A percentile compares a stretch with the other conserved stretches of the same genome.
Evolutionary conservation across 1,139 yeast genomes (phyloP).

Genomic region (Taphrina wiesneri): DNA sequence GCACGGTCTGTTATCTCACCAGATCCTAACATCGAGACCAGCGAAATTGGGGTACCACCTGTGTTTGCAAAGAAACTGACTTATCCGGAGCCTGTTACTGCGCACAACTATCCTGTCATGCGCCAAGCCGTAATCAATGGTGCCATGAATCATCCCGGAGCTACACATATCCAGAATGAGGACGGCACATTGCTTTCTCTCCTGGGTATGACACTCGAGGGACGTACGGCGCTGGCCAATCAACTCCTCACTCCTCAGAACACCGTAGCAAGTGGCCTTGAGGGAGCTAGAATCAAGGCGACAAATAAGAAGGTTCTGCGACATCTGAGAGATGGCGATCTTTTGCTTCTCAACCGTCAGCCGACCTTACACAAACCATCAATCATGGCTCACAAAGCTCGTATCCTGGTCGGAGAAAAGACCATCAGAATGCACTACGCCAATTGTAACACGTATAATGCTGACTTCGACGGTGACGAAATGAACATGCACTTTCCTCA

Average conservation of each 20-base stretch:
- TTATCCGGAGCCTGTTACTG: slow-evolving; percentile 98
- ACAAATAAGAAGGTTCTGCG: slow-evolving; percentile 89
- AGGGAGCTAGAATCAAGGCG: slow-evolving; percentile 49
- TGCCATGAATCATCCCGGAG: slow-evolving; percentile 99
- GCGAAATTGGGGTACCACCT: slow-evolving; percentile 98
- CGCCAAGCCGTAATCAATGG: slow-evolving; percentile 96
- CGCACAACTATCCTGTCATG: slow-evolving; percentile 83
- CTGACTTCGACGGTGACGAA: slow-evolving; percentile 99
- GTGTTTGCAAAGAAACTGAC: slow-evolving; percentile 94
- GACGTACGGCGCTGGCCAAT: slow-evolving; percentile 93
- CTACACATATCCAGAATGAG: slow-evolving; percentile 91
- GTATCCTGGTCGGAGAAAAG: slow-evolving; percentile 96
- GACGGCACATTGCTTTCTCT: slow-evolving; percentile 86
- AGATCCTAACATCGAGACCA: slow-evolving; percentile 95
- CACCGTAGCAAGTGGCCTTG: slow-evolving; percentile 44
- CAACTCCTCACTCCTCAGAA: slow-evolving; percentile 82
- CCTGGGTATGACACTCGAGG: slow-evolving; percentile 86
- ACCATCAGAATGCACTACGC: slow-evolving; percentile 96
- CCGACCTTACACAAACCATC: slow-evolving; percentile 99
- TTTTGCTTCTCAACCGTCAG: slow-evolving; percentile 97
- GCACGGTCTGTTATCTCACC: slow-evolving; percentile 99
- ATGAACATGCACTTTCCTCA: slow-evolving; percentile 99
- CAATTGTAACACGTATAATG: slow-evolving; percentile 97
- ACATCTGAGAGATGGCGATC: slow-evolving; percentile 92
- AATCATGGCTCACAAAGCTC: slow-evolving; percentile 99